Evolutionary conservation across 805 yeast genomes (phyloP), one percentile per base, ranked within the genome.

Genomic region (Priceomyces fermenticarens): DNA sequence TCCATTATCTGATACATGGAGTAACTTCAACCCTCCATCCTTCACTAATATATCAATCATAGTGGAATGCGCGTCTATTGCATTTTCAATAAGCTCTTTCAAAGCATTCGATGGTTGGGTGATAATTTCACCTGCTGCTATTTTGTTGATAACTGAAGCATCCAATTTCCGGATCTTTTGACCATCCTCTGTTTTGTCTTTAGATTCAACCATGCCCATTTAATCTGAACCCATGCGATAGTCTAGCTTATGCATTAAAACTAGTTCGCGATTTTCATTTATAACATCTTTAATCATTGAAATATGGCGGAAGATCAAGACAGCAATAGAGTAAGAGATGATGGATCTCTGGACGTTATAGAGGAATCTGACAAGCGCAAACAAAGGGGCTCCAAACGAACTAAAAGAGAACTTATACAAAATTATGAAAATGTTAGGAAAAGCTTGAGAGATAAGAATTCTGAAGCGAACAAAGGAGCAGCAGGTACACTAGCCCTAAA

Each of bases 91-190:
- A 67, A 93, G 68, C 60, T 93, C 99, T 57, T 93, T 93, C 32
- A 93, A 66, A 0, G 99, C 99, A 58, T 91, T 93, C 4, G 91
- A 85, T 0, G 99, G 98, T 3, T 90, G 91, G 20, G 90, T 77
- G 42, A 93, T 87, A 63, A 93, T 88, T 65, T 93, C 98, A 0
- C 99, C 99, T 1, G 99, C 99, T 0, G 99, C 99, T 20, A 93
- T 93, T 46, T 83, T 78, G 59, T 89, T 90, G 36, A 93, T 86
- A 14, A 90, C 97, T 2, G 78, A 59, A 11, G 67, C 67, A 34
- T 84, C 93, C 16, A 91, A 73, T 12, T 77, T 43, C 16, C 36
- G 42, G 4, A 53, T 52, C 32, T 30, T 39, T 35, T 26, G 15
- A 25, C 29, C 31, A 9, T 26, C 32, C 15, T 16, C 10, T 27